A percentile compares a stretch with the other conserved stretches of the same genome.
Conservation (phyloP, 805 yeast genomes). For the Starmerella roubikii region DNA sequence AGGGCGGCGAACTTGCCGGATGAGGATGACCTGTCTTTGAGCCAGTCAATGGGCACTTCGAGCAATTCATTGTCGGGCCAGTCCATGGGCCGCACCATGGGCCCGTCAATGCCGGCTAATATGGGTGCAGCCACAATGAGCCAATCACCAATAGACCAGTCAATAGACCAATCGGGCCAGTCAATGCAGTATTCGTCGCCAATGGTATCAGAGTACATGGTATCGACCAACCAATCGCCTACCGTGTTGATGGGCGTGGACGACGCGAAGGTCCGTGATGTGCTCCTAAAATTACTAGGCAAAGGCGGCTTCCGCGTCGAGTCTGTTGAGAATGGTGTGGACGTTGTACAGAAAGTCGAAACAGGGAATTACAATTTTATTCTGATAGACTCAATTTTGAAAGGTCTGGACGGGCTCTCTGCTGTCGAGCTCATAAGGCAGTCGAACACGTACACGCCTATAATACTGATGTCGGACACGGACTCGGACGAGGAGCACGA, state of each 20-base stretch:
- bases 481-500: conserved; percentile 6
- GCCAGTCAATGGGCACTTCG: too few relatives aligned
- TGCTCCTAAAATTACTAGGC: conserved; percentile 67
- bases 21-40: background rate
- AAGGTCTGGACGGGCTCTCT: conserved; percentile 50
- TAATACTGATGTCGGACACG: conserved; percentile 38
- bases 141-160: background rate
- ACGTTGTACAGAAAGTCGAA: conserved; percentile 78
- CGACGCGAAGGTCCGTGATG: conserved; percentile 49
- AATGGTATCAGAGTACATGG: background rate
- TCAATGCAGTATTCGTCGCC: background rate
- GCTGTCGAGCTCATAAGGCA: conserved; percentile 82
- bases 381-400: conserved; percentile 45
- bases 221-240: conserved; percentile 27
- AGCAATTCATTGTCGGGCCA: background rate
- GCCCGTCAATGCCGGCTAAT: background rate
- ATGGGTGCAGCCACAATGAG: too few relatives aligned
- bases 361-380: conserved; percentile 39
- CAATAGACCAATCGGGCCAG: background rate
- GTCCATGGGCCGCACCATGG: too few relatives aligned
- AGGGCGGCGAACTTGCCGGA: background rate
- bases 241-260: conserved; percentile 35
- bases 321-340: conserved; percentile 81
- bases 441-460: conserved; percentile 74
- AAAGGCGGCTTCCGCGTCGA: conserved; percentile 89